phyloP scores from a whole-genome alignment of 768 basidiomycete genomes.

The Hemileccinum rubropunctum region DNA sequence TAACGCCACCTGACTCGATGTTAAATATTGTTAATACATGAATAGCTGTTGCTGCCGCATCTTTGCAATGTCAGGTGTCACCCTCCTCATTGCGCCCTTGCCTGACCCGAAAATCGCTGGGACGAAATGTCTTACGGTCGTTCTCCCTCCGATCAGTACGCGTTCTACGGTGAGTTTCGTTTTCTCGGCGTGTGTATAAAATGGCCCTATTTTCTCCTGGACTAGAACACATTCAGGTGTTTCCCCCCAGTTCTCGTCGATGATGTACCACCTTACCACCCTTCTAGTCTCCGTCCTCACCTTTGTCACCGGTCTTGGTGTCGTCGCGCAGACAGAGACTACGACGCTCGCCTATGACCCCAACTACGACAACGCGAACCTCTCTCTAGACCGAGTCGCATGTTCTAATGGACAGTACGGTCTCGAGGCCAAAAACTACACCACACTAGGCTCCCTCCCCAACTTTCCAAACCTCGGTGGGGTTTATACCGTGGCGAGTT shows the following conservation, averaged over 20 bases:
- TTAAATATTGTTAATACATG: no score
- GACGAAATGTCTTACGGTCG: no score
- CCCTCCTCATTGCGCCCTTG: no score
- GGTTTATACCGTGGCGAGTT: slow-evolving; percentile 19
- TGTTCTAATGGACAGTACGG: slow-evolving; percentile 41
- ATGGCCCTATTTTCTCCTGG: background rate
- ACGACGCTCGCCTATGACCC: slow-evolving; percentile 37
- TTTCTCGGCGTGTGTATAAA: background rate
- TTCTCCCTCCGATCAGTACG: no score
- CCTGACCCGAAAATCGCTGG: no score
- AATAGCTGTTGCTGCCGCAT: no score
- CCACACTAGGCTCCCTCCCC: slow-evolving; percentile 37
- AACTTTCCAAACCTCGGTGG: slow-evolving; percentile 39
- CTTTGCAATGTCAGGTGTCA: no score
- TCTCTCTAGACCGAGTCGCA: slow-evolving; percentile 30
- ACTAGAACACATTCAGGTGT: background rate
- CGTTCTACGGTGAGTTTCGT: no score
- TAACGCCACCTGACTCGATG: background rate
- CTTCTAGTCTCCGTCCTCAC: slow-evolving; percentile 14
- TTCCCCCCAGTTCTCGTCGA: slow-evolving; percentile 1
- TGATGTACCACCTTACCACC: slow-evolving; percentile 26
- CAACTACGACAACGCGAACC: slow-evolving; percentile 32
- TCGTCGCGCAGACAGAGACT: slow-evolving; percentile 19
- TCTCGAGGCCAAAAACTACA: slow-evolving; percentile 31
- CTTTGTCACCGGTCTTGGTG: slow-evolving; percentile 13